Evolutionary conservation across 805 yeast species (phyloP).

Genomic region (Hanseniaspora taiwanica): DNA sequence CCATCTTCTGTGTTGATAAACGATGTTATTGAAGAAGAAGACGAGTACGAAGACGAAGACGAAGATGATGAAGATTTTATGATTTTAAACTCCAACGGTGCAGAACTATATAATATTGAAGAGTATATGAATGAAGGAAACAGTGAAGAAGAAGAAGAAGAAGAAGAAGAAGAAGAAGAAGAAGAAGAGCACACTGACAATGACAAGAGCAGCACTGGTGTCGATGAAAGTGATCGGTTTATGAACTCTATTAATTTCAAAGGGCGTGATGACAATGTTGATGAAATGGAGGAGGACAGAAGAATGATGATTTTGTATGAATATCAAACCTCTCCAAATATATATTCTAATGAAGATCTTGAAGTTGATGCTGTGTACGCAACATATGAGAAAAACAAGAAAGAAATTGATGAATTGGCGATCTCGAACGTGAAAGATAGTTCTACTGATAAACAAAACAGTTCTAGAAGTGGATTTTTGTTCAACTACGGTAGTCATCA

Average conservation of each 20-base stretch:
- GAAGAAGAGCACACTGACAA: neutral
- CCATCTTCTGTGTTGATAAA: too few relatives aligned
- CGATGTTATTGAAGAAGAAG: constrained; percentile 7
- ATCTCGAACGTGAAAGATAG: too few relatives aligned
- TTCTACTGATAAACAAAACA: too few relatives aligned
- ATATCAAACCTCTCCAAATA: constrained; percentile 1
- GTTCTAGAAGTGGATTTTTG: neutral
- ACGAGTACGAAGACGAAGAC: constrained; percentile 2
- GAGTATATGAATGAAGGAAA: neutral
- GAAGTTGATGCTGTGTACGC: too few relatives aligned
- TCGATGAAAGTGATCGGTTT: too few relatives aligned
- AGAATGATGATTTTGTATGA: constrained; percentile 7
- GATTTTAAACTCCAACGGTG: constrained; percentile 1
- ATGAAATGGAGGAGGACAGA: constrained; percentile 6
- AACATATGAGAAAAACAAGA: neutral
- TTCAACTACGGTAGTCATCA: neutral
- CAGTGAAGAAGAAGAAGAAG: neutral
- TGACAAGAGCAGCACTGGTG: neutral
- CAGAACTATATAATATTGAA: neutral
- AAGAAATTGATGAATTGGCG: neutral
- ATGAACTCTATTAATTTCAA: neutral
- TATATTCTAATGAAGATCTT: neutral
- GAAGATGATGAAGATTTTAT: constrained; percentile 6
- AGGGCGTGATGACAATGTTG: neutral
- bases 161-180: neutral